These are phyloP conservation scores for Xylaria cubensis DNA, from an alignment of 495 filamentous ascomycete genomes.

Conservation along the genomic window DNA sequence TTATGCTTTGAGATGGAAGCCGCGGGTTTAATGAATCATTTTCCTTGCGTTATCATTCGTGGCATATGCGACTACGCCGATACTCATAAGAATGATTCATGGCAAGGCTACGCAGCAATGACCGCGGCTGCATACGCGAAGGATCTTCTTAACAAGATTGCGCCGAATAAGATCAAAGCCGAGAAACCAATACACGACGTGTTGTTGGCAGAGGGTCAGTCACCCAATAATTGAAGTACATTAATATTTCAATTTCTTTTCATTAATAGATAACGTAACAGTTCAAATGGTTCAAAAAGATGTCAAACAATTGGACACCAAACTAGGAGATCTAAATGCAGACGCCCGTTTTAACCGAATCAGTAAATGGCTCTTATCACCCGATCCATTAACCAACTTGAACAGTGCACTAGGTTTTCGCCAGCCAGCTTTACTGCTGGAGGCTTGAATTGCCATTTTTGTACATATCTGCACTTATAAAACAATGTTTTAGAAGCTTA, in stretches of 20 bases:
- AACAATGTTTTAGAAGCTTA: too few relatives aligned
- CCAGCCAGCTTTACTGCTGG: too few relatives aligned
- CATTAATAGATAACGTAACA: too few relatives aligned
- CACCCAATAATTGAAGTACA: background rate
- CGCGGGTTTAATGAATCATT: too few relatives aligned
- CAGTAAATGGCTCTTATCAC: background rate
- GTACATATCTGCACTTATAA: too few relatives aligned
- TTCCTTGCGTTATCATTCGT: slow-evolving; percentile 46
- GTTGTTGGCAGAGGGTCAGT: slow-evolving; percentile 33
- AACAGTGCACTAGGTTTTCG: background rate
- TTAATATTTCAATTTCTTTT: background rate
- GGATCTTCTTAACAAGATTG: slow-evolving; percentile 35
- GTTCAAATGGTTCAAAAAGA: background rate
- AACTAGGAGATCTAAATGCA: background rate
- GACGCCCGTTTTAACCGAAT: background rate
- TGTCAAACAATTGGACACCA: background rate
- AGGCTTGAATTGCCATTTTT: too few relatives aligned
- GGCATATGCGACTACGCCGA: slow-evolving; percentile 54
- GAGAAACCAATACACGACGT: slow-evolving; percentile 44
- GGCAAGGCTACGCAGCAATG: slow-evolving; percentile 35
- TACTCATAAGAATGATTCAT: slow-evolving; percentile 43
- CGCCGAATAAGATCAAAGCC: slow-evolving; percentile 38
- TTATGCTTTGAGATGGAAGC: slow-evolving; percentile 41
- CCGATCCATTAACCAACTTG: background rate
- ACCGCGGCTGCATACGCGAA: slow-evolving; percentile 36